Evolutionary conservation across 2,329 filamentous ascomycete species (phyloP), one percentile per base, ranked within the genome.

Genomic region (Trichoderma sp.): DNA sequence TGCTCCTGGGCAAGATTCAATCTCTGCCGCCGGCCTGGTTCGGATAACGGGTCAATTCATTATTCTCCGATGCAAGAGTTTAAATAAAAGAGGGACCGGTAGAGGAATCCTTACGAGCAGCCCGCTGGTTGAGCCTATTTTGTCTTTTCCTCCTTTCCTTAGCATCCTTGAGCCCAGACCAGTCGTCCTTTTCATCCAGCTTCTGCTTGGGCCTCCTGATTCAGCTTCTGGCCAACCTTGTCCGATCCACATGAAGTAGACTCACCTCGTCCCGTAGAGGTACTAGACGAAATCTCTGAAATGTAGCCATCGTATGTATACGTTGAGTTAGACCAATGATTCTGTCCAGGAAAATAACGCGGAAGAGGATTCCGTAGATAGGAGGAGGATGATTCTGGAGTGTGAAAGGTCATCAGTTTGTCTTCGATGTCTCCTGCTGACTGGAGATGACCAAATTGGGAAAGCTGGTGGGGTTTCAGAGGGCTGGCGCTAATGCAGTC

Each of bases 71-170:
- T 55, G 58, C 17, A 55, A 68, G 20, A 23, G 50, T 50, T 43
- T n/a, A 68, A 74, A n/a, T 62, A 43, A 26, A 36, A 43, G 47
- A 15, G 64, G 36, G 28, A 65, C 32, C 20, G 9, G 15, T 9
- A 32, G 11, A 39, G 43, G 20, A 3, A 20, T 23, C 23, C 74
- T 61, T 57, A 75, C 74, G 70, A 20, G 74, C 72, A 8, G 72
- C 73, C 57, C 74, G 71, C 62, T 75, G 72, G 9, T 75, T 75
- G 53, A 75, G 36, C 53, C 74, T 73, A 30, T 75, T 75, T 36
- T 75, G 74, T 34, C 74, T 66, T 65, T 73, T 75, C 28, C 74
- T 73, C 30, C 74, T 73, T 39, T 75, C 74, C 62, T 71, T 74
- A 0, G 73, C 66, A 68, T 75, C 73, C 9, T 66, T 67, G 7